Percentiles rank a stretch among this genome's conserved stretches.
These are phyloP conservation scores for Curvularia eragrostidis DNA, from an alignment of 2,329 filamentous ascomycete species.

Conservation along the genomic window DNA sequence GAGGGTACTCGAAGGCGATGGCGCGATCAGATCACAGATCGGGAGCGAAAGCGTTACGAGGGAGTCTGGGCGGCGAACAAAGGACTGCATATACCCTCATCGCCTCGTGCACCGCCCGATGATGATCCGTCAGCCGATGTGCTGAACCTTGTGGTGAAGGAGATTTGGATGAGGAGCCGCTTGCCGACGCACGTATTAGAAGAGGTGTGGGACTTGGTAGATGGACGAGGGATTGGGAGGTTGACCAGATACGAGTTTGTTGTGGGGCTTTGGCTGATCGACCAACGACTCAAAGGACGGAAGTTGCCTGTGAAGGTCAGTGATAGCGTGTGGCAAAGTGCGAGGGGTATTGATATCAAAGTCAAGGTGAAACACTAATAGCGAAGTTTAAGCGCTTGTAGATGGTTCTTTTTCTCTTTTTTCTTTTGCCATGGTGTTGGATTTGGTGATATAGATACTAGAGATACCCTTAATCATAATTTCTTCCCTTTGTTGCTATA, in stretches of 20 bases:
- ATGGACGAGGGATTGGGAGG: conserved; percentile 61
- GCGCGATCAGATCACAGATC: conserved; percentile 74
- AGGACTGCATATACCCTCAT: conserved; percentile 56
- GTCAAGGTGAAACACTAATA: conserved; percentile 36
- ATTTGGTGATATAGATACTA: conserved; percentile 14
- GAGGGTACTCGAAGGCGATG: conserved; percentile 78
- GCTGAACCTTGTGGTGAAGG: conserved; percentile 70
- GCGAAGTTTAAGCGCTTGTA: not conserved
- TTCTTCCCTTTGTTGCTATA: conserved; percentile 4
- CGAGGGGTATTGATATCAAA: conserved; percentile 54
- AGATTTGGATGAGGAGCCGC: conserved; percentile 77
- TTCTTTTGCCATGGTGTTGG: conserved; percentile 28
- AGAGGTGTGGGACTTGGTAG: conserved; percentile 80
- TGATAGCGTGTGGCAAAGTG: conserved; percentile 79
- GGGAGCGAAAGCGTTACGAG: conserved; percentile 81
- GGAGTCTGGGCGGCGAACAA: conserved; percentile 85
- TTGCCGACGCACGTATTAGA: conserved; percentile 72
- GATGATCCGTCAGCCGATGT: conserved; percentile 60
- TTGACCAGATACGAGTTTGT: conserved; percentile 76
- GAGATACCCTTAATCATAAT: conserved; percentile 39
- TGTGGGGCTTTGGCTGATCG: conserved; percentile 82
- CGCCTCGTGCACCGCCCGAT: conserved; percentile 14
- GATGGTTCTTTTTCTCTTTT: too few relatives aligned
- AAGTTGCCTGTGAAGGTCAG: conserved; percentile 76
- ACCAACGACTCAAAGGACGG: conserved; percentile 78